Percentiles rank a stretch among this genome's conserved stretches.
Evolutionary conservation across 2,329 filamentous ascomycete genomes (phyloP).

Genomic region (Sarocladium brachiariae): DNA sequence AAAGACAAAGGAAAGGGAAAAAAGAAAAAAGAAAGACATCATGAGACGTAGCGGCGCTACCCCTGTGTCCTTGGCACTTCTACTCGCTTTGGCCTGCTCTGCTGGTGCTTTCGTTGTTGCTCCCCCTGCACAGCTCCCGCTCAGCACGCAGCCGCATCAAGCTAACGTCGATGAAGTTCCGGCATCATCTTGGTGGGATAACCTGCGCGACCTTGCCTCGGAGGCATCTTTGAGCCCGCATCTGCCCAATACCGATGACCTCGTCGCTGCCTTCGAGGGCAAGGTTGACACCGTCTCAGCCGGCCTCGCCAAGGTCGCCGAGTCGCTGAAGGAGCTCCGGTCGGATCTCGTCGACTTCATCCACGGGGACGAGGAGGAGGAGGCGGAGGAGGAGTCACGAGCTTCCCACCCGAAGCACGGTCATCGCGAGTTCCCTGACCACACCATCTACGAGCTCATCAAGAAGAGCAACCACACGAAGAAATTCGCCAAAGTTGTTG

Average conservation of each 20-base stretch:
- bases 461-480: slow-evolving; percentile 68
- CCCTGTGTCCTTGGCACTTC: not conserved
- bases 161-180: slow-evolving; percentile 21
- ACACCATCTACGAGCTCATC: slow-evolving; percentile 77
- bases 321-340: slow-evolving; percentile 10
- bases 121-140: not conserved
- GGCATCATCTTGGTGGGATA: slow-evolving; percentile 39
- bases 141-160: not conserved
- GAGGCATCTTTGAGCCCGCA: not conserved
- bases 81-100: not conserved
- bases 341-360: slow-evolving; percentile 2
- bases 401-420: slow-evolving; percentile 1
- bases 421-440: slow-evolving; percentile 42
- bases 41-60: slow-evolving; percentile 2
- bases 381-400: slow-evolving; percentile 6
- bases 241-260: slow-evolving; percentile 1
- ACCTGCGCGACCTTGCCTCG: slow-evolving; percentile 1
- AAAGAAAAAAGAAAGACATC: no score
- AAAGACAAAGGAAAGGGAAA: no score
- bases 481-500: slow-evolving; percentile 68
- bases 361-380: slow-evolving; percentile 1
- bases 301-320: not conserved
- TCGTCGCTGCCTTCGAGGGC: slow-evolving; percentile 7
- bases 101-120: not conserved
- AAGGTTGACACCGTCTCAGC: not conserved